phyloP scores from a whole-genome alignment of 2,329 filamentous ascomycete species.

The Aspergillus amoenus region DNA sequence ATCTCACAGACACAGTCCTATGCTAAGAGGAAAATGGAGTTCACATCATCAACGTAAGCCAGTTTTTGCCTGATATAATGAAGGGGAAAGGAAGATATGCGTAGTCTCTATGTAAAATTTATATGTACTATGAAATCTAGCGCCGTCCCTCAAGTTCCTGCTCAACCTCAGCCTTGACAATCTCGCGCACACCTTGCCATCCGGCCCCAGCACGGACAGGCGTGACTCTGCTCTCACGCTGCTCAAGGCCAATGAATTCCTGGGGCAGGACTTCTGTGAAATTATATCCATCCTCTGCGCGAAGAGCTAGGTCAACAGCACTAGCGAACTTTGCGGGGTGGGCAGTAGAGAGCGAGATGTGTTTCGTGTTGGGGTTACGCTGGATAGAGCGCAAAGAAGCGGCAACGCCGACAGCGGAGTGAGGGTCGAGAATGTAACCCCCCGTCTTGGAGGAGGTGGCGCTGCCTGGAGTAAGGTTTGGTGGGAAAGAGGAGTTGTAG shows the following conservation, averaged over 20 bases:
- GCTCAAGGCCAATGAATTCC: constrained; percentile 78
- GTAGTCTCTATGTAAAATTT: neutral
- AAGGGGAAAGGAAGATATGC: neutral
- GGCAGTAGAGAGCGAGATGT: constrained; percentile 87
- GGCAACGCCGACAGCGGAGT: constrained; percentile 82
- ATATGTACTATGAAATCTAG: constrained; percentile 12
- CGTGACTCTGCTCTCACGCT: constrained; percentile 71
- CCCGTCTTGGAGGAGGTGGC: constrained; percentile 44
- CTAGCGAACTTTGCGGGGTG: constrained; percentile 93
- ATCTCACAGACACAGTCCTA: neutral
- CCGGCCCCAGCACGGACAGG: constrained; percentile 62
- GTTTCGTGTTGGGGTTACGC: constrained; percentile 54
- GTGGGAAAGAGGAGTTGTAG: constrained; percentile 57
- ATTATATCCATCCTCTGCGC: constrained; percentile 68
- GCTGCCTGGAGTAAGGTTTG: constrained; percentile 34
- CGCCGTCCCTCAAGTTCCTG: constrained; percentile 34
- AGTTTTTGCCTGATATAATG: neutral
- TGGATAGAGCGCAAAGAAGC: constrained; percentile 70
- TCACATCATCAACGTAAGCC: neutral
- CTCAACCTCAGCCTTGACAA: constrained; percentile 72
- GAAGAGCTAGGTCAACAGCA: constrained; percentile 78
- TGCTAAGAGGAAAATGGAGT: neutral
- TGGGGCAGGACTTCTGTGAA: constrained; percentile 74
- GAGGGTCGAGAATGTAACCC: constrained; percentile 86
- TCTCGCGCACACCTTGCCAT: constrained; percentile 72